Evolutionary conservation across 768 basidiomycete genomes (phyloP).

Genomic region (Mycena rebaudengoi): DNA sequence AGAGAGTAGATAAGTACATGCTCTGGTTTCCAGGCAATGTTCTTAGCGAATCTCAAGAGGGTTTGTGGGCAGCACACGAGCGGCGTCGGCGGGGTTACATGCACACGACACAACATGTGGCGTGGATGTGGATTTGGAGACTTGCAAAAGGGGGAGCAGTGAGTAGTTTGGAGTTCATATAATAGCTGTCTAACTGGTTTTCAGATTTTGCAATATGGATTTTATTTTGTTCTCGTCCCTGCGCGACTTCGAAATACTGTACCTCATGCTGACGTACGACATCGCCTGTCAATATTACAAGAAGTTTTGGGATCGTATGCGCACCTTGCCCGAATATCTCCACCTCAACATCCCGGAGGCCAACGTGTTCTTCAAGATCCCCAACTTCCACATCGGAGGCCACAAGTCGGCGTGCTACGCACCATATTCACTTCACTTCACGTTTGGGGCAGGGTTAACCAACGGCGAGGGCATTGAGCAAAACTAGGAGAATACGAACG

Average conservation of each 20-base stretch:
- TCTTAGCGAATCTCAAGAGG: background rate
- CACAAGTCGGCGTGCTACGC: slow-evolving; percentile 24
- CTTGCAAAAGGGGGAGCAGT: slow-evolving; percentile 28
- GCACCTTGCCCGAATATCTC: slow-evolving; percentile 26
- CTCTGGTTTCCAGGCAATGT: slow-evolving; percentile 1
- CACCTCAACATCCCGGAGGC: background rate
- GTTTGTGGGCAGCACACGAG: background rate
- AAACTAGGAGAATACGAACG: too few species aligned
- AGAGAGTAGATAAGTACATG: too few species aligned
- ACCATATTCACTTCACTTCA: slow-evolving; percentile 8
- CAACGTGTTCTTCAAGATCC: slow-evolving; percentile 31
- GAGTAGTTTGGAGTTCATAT: too few species aligned
- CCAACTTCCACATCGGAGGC: slow-evolving; percentile 30
- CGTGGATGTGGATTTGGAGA: slow-evolving; percentile 17
- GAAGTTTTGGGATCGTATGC: slow-evolving; percentile 25
- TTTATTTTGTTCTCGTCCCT: slow-evolving; percentile 35
- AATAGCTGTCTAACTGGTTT: too few species aligned
- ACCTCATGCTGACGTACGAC: slow-evolving; percentile 31
- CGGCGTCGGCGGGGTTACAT: slow-evolving; percentile 5
- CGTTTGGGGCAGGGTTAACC: slow-evolving; percentile 17
- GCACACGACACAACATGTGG: slow-evolving; percentile 20
- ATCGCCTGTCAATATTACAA: slow-evolving; percentile 26
- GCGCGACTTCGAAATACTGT: background rate
- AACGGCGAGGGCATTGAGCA: slow-evolving; percentile 1
- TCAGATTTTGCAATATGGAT: slow-evolving; percentile 31